Evolutionary conservation across 176 grass and related monocot genomes (phyloP).

Genomic region (Musa acuminata): DNA sequence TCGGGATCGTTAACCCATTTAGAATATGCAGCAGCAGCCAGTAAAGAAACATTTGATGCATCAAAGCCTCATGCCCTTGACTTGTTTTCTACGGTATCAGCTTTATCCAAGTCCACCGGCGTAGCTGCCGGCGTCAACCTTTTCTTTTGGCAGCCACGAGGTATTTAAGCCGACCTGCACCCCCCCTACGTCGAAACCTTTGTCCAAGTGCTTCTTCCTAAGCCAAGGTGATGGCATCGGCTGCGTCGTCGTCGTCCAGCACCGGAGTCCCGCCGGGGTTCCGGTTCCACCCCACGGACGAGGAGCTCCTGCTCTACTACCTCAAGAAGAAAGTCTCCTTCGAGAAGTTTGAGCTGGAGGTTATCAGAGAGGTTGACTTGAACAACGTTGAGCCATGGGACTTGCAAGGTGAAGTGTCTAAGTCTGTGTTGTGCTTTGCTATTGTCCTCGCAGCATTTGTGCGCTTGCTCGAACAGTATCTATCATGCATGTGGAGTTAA

Average conservation of each 20-base stretch:
- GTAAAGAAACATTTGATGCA: slow-evolving; percentile 22
- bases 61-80: slow-evolving; percentile 38
- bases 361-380: slow-evolving; percentile 89
- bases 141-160: slow-evolving; percentile 1
- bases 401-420: slow-evolving; percentile 49
- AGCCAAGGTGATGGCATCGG: slow-evolving; percentile 23
- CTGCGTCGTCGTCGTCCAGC: slow-evolving; percentile 54
- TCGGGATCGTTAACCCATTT: slow-evolving; percentile 93
- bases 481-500: too few relatives aligned
- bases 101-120: slow-evolving; percentile 67
- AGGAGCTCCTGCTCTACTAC: slow-evolving; percentile 95
- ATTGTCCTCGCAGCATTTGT: too few relatives aligned
- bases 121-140: slow-evolving; percentile 94
- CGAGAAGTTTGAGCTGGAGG: slow-evolving; percentile 95
- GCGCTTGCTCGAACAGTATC: too few relatives aligned
- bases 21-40: slow-evolving; percentile 37
- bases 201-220: background rate
- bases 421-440: too few relatives aligned
- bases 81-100: slow-evolving; percentile 68
- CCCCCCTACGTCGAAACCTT: background rate
- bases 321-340: slow-evolving; percentile 87
- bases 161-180: slow-evolving; percentile 6
- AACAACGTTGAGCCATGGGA: slow-evolving; percentile 99
- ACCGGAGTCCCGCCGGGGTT: slow-evolving; percentile 95
- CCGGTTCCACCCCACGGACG: slow-evolving; percentile 94